phyloP scores from a whole-genome alignment of 2,329 filamentous ascomycete genomes.

The Beauveria bassiana region DNA sequence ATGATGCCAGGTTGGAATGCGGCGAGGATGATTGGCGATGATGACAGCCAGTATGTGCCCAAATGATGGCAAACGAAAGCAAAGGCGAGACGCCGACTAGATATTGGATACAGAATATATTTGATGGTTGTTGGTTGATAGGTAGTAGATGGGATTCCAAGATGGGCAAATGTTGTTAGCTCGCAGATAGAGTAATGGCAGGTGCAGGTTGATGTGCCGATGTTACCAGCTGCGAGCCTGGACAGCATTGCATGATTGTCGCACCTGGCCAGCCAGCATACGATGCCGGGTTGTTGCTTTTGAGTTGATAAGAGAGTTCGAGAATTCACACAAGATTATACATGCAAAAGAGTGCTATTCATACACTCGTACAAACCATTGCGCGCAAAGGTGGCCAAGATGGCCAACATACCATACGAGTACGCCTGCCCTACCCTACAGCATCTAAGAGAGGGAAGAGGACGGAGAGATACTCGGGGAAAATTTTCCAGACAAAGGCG shows the following conservation, averaged over 20 bases:
- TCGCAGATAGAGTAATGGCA: not conserved
- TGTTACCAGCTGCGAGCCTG: not conserved
- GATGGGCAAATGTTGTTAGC: not conserved
- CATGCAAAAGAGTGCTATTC: no score
- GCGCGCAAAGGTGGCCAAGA: no score
- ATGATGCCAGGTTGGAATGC: conserved; percentile 14
- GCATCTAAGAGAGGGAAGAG: not conserved
- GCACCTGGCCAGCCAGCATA: no score
- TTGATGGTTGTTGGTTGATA: not conserved
- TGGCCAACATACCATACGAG: no score
- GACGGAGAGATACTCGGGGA: no score
- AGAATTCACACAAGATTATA: no score
- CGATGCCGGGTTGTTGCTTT: no score
- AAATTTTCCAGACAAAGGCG: no score
- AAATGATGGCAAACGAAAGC: not conserved
- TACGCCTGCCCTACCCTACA: not conserved
- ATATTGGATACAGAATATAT: not conserved
- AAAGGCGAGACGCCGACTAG: not conserved
- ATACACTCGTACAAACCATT: no score
- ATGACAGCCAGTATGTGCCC: not conserved
- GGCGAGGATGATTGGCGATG: conserved; percentile 9
- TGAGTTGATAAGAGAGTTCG: no score
- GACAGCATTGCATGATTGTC: no score
- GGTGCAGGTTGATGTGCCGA: not conserved
- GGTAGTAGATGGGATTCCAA: not conserved